Conservation (phyloP, 2,329 filamentous ascomycete genomes). For the Botrytis hyacinthi region DNA sequence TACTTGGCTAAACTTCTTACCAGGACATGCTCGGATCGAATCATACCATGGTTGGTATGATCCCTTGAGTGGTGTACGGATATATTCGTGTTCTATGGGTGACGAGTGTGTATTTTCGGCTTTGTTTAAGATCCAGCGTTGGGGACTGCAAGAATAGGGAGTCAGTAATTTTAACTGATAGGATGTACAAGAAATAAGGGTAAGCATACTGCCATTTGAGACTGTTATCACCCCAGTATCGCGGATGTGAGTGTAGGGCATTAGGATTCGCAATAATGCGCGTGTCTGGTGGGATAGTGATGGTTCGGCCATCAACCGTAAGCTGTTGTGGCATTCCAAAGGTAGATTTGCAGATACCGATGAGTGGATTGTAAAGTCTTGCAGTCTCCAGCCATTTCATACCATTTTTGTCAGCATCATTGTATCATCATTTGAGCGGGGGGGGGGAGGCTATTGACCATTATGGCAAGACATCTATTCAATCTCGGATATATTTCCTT, state of each 20-base stretch:
- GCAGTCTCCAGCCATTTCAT: neutral
- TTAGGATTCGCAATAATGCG: constrained; percentile 3
- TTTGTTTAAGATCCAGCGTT: neutral
- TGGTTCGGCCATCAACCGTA: neutral
- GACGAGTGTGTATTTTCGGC: neutral
- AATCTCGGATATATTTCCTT: constrained; percentile 42
- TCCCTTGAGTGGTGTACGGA: constrained; percentile 14
- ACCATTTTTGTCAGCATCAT: neutral
- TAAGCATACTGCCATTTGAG: neutral
- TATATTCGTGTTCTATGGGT: neutral
- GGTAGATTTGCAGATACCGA: constrained; percentile 9
- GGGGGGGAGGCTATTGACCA: constrained; percentile 31
- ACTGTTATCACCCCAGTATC: neutral
- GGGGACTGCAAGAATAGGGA: neutral
- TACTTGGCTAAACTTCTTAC: constrained; percentile 30
- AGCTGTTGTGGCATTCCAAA: neutral
- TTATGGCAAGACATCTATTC: constrained; percentile 42
- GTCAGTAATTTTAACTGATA: neutral
- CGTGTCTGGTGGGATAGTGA: constrained; percentile 2
- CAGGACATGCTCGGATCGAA: constrained; percentile 27
- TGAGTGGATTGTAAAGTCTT: constrained; percentile 4
- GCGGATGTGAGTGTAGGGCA: neutral
- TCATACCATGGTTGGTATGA: constrained; percentile 26
- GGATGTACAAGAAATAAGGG: neutral
- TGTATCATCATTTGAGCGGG: neutral